Percentiles rank a stretch among this genome's conserved stretches.
phyloP scores from a whole-genome alignment of 2,329 filamentous ascomycete species.

The Fusarium falciforme region DNA sequence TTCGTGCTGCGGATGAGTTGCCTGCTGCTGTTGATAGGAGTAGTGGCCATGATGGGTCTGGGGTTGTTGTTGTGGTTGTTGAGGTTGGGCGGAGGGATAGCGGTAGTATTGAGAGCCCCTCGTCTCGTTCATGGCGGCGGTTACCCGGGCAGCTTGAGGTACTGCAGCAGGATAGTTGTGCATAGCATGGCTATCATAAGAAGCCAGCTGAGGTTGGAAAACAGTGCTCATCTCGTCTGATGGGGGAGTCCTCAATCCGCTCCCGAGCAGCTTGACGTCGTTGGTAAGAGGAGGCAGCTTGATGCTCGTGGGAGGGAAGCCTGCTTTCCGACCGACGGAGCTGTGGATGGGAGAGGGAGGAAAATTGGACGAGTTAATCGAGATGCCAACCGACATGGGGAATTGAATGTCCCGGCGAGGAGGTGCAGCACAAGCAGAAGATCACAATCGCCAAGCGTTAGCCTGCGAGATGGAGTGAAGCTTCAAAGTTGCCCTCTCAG shows the following conservation, averaged over 20 bases:
- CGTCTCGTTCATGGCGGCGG: slow-evolving; percentile 49
- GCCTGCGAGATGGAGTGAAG: background rate
- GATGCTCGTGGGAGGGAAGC: slow-evolving; percentile 27
- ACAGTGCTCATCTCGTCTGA: slow-evolving; percentile 64
- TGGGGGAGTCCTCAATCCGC: slow-evolving; percentile 63
- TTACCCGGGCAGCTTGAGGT: slow-evolving; percentile 49
- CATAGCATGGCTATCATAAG: slow-evolving; percentile 60
- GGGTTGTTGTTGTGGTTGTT: slow-evolving; percentile 25
- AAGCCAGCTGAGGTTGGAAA: slow-evolving; percentile 61
- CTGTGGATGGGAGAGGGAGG: slow-evolving; percentile 38
- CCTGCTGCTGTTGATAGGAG: slow-evolving; percentile 26
- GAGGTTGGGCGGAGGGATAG: slow-evolving; percentile 42
- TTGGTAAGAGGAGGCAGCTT: slow-evolving; percentile 32
- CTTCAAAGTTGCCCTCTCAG: slow-evolving; percentile 10
- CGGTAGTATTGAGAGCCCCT: slow-evolving; percentile 47
- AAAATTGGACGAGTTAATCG: slow-evolving; percentile 35
- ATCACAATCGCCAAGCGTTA: slow-evolving; percentile 4
- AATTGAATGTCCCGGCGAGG: slow-evolving; percentile 11
- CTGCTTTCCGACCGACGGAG: slow-evolving; percentile 32
- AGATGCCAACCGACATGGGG: slow-evolving; percentile 46
- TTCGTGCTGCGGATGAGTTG: slow-evolving; percentile 19
- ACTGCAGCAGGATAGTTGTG: slow-evolving; percentile 53
- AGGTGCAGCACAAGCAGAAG: slow-evolving; percentile 3
- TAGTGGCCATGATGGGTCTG: slow-evolving; percentile 21
- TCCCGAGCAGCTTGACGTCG: slow-evolving; percentile 35